phyloP scores from a whole-genome alignment of 371 early-diverging fungal species.

The Chytridiales sp. region DNA sequence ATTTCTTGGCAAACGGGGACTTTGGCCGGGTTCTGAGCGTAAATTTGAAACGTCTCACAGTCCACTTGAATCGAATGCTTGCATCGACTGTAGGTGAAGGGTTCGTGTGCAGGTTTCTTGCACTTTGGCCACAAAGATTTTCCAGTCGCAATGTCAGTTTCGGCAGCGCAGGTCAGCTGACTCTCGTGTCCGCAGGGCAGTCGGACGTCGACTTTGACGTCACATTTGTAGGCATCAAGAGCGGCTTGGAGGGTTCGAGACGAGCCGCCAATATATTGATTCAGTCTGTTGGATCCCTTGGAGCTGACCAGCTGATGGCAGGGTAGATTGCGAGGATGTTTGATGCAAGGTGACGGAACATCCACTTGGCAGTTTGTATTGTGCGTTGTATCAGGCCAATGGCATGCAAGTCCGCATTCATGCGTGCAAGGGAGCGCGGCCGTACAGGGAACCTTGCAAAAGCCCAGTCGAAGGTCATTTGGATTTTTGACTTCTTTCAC shows the following conservation, averaged over 20 bases:
- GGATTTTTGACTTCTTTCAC: conserved; percentile 6
- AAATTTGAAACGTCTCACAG: conserved; percentile 11
- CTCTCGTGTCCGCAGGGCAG: conserved; percentile 26
- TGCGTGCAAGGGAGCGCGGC: conserved; percentile 23
- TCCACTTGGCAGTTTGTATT: conserved; percentile 16
- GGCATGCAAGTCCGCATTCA: conserved; percentile 18
- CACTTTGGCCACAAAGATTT: conserved; percentile 6
- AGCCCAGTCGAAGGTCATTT: conserved; percentile 18
- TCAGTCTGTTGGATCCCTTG: neutral
- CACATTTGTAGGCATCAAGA: conserved; percentile 12
- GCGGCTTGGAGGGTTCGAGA: too few relatives aligned
- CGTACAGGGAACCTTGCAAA: conserved; percentile 25
- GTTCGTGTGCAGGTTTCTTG: conserved; percentile 5
- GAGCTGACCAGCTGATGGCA: conserved; percentile 13
- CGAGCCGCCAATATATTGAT: conserved; percentile 12
- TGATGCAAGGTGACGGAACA: conserved; percentile 12
- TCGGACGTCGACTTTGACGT: conserved; percentile 15
- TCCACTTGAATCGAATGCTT: conserved; percentile 18
- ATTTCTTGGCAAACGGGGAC: conserved; percentile 13
- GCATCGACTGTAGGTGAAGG: conserved; percentile 21
- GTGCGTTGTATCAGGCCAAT: conserved; percentile 26
- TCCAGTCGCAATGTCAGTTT: conserved; percentile 13
- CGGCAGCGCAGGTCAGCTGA: conserved; percentile 16
- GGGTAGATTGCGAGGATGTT: conserved; percentile 15
- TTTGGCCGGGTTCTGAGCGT: neutral